phyloP scores from a whole-genome alignment of 352 stramenopile species.

The Pythium guiyangense region DNA sequence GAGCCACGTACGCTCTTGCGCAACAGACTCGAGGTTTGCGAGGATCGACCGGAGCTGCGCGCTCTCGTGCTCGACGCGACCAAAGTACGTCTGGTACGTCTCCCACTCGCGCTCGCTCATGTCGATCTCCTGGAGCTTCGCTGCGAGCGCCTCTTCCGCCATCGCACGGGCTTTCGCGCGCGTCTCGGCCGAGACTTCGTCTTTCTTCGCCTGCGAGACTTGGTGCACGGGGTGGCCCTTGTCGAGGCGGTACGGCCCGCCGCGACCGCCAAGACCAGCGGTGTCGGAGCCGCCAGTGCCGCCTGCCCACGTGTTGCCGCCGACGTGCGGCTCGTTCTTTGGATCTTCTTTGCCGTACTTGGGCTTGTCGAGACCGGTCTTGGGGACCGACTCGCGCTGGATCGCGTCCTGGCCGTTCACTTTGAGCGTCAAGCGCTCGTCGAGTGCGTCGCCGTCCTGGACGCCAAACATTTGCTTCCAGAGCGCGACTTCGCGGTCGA shows the following conservation, averaged over 20 bases:
- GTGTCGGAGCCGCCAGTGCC: constrained; percentile 92
- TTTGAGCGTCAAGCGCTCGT: constrained; percentile 35
- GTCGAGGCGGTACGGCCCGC: constrained; percentile 94
- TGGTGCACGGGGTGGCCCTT: constrained; percentile 93
- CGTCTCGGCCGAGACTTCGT: constrained; percentile 88
- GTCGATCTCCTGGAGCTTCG: constrained; percentile 71
- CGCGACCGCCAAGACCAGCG: constrained; percentile 88
- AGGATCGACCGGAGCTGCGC: constrained; percentile 76
- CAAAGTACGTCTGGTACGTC: constrained; percentile 75
- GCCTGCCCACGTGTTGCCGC: constrained; percentile 93
- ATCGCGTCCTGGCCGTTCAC: constrained; percentile 29
- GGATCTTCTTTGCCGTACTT: constrained; percentile 95
- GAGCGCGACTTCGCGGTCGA: constrained; percentile 41
- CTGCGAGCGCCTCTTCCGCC: constrained; percentile 67
- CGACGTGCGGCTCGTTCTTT: constrained; percentile 92
- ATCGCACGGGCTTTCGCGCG: constrained; percentile 57
- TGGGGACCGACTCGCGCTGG: constrained; percentile 43
- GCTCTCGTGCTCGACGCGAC: constrained; percentile 72
- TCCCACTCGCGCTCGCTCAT: constrained; percentile 82
- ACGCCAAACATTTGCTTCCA: constrained; percentile 72
- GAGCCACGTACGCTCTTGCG: constrained; percentile 90
- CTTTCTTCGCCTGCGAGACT: constrained; percentile 92
- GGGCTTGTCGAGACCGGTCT: constrained; percentile 64
- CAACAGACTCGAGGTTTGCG: constrained; percentile 74
- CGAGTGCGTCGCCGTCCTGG: constrained; percentile 6